These are phyloP conservation scores for Aspergillus sp. DNA, from an alignment of 2,329 filamentous ascomycete genomes.

Conservation along the genomic window DNA sequence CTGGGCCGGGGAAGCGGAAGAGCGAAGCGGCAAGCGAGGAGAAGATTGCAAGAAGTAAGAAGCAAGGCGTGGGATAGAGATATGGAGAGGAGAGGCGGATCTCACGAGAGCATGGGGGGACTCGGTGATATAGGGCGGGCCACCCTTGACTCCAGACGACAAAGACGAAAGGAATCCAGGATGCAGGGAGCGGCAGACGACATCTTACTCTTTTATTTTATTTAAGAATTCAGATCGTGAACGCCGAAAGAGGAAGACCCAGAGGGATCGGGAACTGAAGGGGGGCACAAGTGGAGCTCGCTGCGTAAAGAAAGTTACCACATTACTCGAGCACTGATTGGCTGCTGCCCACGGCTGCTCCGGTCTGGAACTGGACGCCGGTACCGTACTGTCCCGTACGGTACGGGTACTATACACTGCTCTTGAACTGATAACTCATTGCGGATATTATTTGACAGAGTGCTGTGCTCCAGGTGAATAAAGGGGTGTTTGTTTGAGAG, in stretches of 20 bases:
- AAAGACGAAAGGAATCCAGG: neutral
- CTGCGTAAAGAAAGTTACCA: neutral
- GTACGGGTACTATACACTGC: neutral
- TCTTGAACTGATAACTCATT: too few species aligned
- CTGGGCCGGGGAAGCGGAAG: conserved; percentile 9
- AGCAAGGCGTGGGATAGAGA: conserved; percentile 3
- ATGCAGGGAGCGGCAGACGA: neutral
- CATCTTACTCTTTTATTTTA: conserved; percentile 3
- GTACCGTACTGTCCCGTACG: neutral
- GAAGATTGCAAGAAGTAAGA: conserved; percentile 1
- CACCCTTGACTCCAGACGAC: neutral
- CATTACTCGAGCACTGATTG: neutral
- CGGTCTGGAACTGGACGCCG: neutral
- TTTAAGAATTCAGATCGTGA: neutral
- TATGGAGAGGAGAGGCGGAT: neutral
- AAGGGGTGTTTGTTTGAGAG: neutral
- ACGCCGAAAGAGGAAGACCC: too few species aligned
- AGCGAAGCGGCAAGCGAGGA: neutral
- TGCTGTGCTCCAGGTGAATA: neutral
- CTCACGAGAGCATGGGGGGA: neutral
- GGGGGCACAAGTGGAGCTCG: neutral
- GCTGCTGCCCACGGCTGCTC: neutral
- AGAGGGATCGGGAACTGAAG: neutral
- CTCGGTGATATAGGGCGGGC: conserved; percentile 2
- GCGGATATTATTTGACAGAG: too few species aligned